Conservation (phyloP, 306 rosid genomes). For the Mucuna pruriens region DNA sequence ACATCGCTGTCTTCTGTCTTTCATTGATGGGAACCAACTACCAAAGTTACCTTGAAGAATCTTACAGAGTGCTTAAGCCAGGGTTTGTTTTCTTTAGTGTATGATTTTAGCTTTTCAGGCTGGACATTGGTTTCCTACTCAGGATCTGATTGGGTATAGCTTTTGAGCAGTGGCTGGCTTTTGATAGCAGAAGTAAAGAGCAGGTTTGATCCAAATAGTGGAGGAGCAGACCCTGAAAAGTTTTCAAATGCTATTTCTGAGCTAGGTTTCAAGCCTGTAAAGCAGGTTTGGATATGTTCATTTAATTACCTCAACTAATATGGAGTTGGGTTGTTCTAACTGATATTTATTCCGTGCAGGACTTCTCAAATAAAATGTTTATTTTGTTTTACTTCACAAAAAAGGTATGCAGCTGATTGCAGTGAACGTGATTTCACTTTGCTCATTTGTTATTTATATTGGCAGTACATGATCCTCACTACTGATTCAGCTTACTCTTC, state of each 20-base stretch:
- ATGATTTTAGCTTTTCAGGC: not conserved
- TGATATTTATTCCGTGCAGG: slow-evolving; percentile 58
- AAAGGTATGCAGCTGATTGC: slow-evolving; percentile 56
- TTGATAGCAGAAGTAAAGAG: slow-evolving; percentile 96
- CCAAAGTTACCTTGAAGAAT: slow-evolving; percentile 73
- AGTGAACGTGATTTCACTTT: slow-evolving; percentile 1
- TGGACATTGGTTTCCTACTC: not conserved
- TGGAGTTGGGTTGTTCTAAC: slow-evolving; percentile 41
- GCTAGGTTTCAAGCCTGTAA: slow-evolving; percentile 69
- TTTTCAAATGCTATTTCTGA: slow-evolving; percentile 71
- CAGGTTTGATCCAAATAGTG: slow-evolving; percentile 82
- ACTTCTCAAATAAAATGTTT: slow-evolving; percentile 91
- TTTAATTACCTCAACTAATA: not conserved
- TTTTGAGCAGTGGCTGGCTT: slow-evolving; percentile 79
- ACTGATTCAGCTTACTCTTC: slow-evolving; percentile 7
- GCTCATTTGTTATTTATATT: slow-evolving; percentile 14
- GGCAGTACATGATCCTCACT: not conserved
- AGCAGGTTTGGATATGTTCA: slow-evolving; percentile 51
- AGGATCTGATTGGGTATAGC: slow-evolving; percentile 33
- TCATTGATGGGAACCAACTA: slow-evolving; percentile 95
- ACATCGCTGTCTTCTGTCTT: slow-evolving; percentile 88
- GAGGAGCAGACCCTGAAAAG: slow-evolving; percentile 87
- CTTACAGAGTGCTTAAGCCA: slow-evolving; percentile 81
- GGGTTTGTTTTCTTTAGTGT: slow-evolving; percentile 47
- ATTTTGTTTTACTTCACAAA: slow-evolving; percentile 80